Evolutionary conservation across 2,329 filamentous ascomycete species (phyloP), one percentile per base, ranked within the genome.

Genomic region (Purpureocillium lavendulum): DNA sequence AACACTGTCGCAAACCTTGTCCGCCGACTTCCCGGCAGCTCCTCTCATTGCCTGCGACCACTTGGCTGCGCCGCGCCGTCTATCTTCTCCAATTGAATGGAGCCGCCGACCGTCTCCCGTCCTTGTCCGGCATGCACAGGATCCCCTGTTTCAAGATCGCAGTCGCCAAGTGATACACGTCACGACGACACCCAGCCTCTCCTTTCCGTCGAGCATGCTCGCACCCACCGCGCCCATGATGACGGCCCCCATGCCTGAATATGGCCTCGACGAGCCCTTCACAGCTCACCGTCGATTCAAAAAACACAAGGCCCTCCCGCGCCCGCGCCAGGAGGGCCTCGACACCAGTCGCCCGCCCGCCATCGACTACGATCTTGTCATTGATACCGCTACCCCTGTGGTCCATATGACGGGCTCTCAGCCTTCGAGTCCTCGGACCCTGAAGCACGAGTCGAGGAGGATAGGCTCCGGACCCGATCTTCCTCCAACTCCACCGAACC

Each of bases 401-500:
- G 48, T 46, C 38, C 45, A 45, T n/a, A 37, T 43, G 14, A 43
- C 50, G 28, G 50, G 49, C 45, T 58, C 56, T 35, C 62, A 62
- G 36, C 49, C 59, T 12, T 55, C 62, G 12, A 67, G 58, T 43
- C 57, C 64, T 10, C 60, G 60, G 41, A 60, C 54, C 15, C 53
- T 65, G 38, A 67, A 63, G 45, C 66, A 65, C 44, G 64, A 69
- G 40, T 52, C 62, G 34, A 60, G 58, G 39, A 62, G 61, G 32
- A 61, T 67, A 44, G 60, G 61, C 36, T 61, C 59, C 30, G 67
- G 70, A 2, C 70, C 70, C 14, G 69, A 69, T 47, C 61, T 73
- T 30, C 78, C 78, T 31, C 77, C 77, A n/a, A 82, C 78, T 18
- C 78, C 78, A 35, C 78, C 78, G 13, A 69, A 70, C 35, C 73